Base-by-base conservation (phyloP, 352 stramenopile genomes). In the Globisporangium perplexum region DNA sequence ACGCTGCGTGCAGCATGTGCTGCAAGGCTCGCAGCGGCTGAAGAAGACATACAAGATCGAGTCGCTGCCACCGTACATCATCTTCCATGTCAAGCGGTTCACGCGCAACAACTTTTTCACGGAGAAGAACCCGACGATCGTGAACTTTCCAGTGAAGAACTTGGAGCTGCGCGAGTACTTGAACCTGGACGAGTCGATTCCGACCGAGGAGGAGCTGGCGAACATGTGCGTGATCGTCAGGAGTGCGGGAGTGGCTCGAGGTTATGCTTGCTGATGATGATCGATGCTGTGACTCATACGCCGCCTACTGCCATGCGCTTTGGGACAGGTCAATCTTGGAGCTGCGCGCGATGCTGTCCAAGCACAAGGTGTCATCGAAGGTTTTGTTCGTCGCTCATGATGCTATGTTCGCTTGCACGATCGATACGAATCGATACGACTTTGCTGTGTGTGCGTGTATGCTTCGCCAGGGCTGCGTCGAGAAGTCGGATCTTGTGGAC, bases 61-160 rank as follows among this genome's bases (percentile, higher is more conserved):
- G 12, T 77, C 81, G 20, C 71, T 99, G 15, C 97, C 97, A 14
- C 63, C 59, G 23, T 99, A 98, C 71, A 64, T 99, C 7, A 97
- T 99, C 38, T 89, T 99, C 53, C 92, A 98, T 65, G 77, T 99
- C 35, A 96, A 93, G 63, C 87, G 97, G 17, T 99, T 99, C 66
- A 98, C 93, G 33, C 88, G 88, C 23, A 99, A 99, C 77, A 95
- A 97, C 48, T 99, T 98, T 62, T 98, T 96, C 54, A 80, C 90
- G 1, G 97, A 99, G 77, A 99, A 99, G 74, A 99, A 99, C 68
- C 95, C 96, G 26, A 99, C 97, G 11, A 99, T 99, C 74, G 97
- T 99, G 8, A 97, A 97, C 33, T 99, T 99, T 60, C 97, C 96
- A 6, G 91, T 99, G 30, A 98, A 98, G 68, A 99, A 99, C 69